Conservation (phyloP, 768 basidiomycete genomes). For the Kwoniella sp. region DNA sequence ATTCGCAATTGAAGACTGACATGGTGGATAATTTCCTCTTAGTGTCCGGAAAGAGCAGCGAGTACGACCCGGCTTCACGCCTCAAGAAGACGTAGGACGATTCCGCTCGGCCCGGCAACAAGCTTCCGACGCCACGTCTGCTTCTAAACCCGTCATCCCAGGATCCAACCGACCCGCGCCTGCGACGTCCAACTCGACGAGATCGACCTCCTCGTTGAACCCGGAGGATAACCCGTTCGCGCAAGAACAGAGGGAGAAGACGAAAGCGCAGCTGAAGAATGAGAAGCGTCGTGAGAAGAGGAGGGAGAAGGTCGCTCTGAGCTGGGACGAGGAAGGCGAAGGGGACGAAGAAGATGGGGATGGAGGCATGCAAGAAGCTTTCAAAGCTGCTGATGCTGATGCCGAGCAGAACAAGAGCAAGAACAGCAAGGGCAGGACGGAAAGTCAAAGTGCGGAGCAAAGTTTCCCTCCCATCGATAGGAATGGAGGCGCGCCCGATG, state of each 20-base stretch:
- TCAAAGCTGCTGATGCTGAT: conserved; percentile 33
- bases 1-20: not conserved
- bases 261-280: conserved; percentile 70
- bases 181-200: conserved; percentile 20
- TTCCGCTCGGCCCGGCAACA: conserved; percentile 73
- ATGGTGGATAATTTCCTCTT: not conserved
- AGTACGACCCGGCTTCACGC: conserved; percentile 89
- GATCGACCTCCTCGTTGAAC: not conserved
- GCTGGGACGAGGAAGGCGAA: conserved; percentile 71
- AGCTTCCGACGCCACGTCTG: conserved; percentile 58
- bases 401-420: no score
- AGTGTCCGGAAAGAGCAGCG: conserved; percentile 85
- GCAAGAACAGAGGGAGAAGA: conserved; percentile 37
- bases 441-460: conserved; percentile 3
- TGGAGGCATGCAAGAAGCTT: conserved; percentile 44
- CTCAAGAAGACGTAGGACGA: conserved; percentile 87
- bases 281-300: conserved; percentile 80
- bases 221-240: conserved; percentile 30
- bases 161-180: conserved; percentile 71
- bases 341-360: conserved; percentile 69
- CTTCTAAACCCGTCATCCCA: conserved; percentile 79
- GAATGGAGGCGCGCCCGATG: conserved; percentile 21
- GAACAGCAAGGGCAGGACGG: not conserved
- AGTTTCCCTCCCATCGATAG: conserved; percentile 8
- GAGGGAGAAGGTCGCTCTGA: conserved; percentile 64